Evolutionary conservation across 148 eudicot genomes (phyloP).

Genomic region (Vaccinium vitisidaea): DNA sequence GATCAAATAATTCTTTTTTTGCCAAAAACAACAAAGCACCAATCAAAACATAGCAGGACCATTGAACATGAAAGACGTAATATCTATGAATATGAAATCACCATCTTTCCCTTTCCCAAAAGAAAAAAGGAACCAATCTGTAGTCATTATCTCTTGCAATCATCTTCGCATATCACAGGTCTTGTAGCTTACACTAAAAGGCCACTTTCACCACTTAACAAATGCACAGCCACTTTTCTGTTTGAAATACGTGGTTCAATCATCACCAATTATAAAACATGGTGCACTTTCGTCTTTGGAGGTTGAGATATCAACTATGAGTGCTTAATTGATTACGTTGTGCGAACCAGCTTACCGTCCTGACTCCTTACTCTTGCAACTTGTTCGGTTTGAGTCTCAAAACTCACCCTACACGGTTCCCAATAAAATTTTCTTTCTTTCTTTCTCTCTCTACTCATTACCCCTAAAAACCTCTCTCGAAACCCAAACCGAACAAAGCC

Average conservation of each 20-base stretch:
- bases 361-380: too few species aligned
- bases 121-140: not conserved
- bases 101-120: not conserved
- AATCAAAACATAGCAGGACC: not conserved
- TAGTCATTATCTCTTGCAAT: not conserved
- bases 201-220: not conserved
- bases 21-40: not conserved
- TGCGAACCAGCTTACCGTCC: too few species aligned
- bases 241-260: constrained; percentile 6
- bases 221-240: not conserved
- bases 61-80: not conserved
- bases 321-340: too few species aligned
- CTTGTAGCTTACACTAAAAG: not conserved
- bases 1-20: not conserved
- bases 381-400: too few species aligned
- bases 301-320: not conserved
- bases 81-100: too few species aligned
- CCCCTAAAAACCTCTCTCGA: too few species aligned
- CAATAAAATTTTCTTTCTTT: too few species aligned
- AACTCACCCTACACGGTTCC: too few species aligned
- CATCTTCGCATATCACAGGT: not conserved
- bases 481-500: too few species aligned
- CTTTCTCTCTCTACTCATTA: too few species aligned
- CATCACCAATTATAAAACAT: not conserved
- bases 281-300: not conserved